Percentiles rank a stretch among this genome's conserved stretches.
These are phyloP conservation scores for Leucoagaricus sp. DNA, from an alignment of 1,284 basidiomycete species.

Conservation along the genomic window DNA sequence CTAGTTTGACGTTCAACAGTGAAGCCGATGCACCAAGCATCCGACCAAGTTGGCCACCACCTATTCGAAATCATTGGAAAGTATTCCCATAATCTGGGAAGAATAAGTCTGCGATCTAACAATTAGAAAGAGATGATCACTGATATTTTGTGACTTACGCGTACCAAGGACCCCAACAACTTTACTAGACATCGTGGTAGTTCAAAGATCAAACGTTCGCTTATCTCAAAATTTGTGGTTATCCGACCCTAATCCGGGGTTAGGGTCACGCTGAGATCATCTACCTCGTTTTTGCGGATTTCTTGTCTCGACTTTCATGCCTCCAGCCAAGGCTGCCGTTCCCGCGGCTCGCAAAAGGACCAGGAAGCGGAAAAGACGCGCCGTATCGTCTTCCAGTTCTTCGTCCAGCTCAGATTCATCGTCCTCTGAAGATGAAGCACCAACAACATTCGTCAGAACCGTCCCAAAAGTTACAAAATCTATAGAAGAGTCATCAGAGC, in stretches of 20 bases:
- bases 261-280: slow-evolving; percentile 13
- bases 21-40: slow-evolving; percentile 95
- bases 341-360: slow-evolving; percentile 42
- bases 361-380: slow-evolving; percentile 54
- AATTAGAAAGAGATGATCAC: slow-evolving; percentile 4
- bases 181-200: slow-evolving; percentile 47
- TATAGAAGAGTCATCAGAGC: slow-evolving; percentile 13
- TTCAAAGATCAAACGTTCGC: background rate
- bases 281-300: background rate
- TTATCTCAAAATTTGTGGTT: slow-evolving; percentile 1
- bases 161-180: slow-evolving; percentile 66
- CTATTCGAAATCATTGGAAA: slow-evolving; percentile 42
- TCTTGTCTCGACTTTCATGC: slow-evolving; percentile 19
- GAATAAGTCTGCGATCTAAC: slow-evolving; percentile 15
- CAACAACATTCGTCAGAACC: slow-evolving; percentile 11
- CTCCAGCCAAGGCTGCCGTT: slow-evolving; percentile 26
- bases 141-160: slow-evolving; percentile 43
- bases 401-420: slow-evolving; percentile 42
- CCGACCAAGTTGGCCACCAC: slow-evolving; percentile 96
- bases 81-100: slow-evolving; percentile 9
- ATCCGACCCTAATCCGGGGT: slow-evolving; percentile 12
- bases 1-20: slow-evolving; percentile 83
- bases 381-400: slow-evolving; percentile 37
- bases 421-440: slow-evolving; percentile 33
- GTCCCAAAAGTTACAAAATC: slow-evolving; percentile 6